phyloP scores from a whole-genome alignment of 2,329 filamentous ascomycete species.

The Tetracladium maxilliforme region DNA sequence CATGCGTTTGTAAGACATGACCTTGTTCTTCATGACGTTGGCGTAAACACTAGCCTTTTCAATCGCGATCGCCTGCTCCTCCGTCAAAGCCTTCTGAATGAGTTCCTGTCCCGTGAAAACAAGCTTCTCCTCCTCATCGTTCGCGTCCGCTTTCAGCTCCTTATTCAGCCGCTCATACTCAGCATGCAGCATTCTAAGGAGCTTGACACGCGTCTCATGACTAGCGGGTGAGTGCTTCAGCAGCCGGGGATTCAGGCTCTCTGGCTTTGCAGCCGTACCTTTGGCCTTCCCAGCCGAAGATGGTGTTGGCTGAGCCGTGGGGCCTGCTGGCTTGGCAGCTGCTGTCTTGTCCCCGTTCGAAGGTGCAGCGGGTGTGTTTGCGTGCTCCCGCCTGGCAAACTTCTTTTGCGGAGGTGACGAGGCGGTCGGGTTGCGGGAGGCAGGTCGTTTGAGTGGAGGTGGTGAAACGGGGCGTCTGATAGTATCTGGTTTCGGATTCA shows the following conservation, averaged over 20 bases:
- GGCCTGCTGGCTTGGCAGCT: background rate
- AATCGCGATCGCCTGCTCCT: slow-evolving; percentile 62
- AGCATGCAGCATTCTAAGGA: slow-evolving; percentile 48
- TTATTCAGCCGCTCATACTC: slow-evolving; percentile 54
- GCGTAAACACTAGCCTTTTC: slow-evolving; percentile 59
- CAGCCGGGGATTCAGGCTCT: slow-evolving; percentile 53
- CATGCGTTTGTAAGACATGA: slow-evolving; percentile 68
- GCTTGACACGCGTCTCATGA: slow-evolving; percentile 38
- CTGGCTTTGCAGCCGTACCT: too few species aligned
- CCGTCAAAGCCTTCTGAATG: slow-evolving; percentile 54
- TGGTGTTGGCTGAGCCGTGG: slow-evolving; percentile 5
- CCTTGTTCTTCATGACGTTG: slow-evolving; percentile 71
- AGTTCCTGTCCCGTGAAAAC: slow-evolving; percentile 49
- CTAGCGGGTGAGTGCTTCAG: slow-evolving; percentile 40
- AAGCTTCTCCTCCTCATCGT: slow-evolving; percentile 34
- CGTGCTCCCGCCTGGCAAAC: too few species aligned
- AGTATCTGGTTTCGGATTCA: too few species aligned
- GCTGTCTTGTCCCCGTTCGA: too few species aligned
- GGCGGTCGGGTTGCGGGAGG: too few species aligned
- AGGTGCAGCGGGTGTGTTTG: too few species aligned
- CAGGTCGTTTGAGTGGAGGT: too few species aligned
- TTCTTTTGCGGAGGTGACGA: too few species aligned
- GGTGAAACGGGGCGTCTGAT: too few species aligned
- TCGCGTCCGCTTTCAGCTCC: slow-evolving; percentile 36
- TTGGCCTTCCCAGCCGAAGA: slow-evolving; percentile 8